These are phyloP conservation scores for Paramecium sexaurelia DNA, from an alignment of 73 alveolate genomes.

Conservation along the genomic window DNA sequence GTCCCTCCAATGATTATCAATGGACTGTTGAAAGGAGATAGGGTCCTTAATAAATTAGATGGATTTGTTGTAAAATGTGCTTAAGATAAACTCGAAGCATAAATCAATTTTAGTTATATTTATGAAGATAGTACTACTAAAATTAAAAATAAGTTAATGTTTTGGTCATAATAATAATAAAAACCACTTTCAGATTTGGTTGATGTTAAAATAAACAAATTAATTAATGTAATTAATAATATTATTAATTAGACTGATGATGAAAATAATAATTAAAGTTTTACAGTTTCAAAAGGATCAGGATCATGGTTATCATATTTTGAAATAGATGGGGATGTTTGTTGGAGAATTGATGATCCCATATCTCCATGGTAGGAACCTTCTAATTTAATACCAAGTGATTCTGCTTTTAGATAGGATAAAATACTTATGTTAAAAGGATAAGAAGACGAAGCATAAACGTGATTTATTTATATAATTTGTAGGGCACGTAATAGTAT, in stretches of 20 bases:
- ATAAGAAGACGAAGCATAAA: neutral
- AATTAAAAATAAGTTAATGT: constrained; percentile 31
- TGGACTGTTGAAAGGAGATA: constrained; percentile 45
- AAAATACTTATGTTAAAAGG: neutral
- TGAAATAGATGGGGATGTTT: constrained; percentile 29
- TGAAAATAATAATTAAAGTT: neutral
- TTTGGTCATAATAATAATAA: neutral
- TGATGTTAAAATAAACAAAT: constrained; percentile 44
- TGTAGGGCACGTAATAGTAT: neutral
- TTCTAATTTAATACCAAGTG: neutral
- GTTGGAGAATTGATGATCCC: constrained; percentile 44
- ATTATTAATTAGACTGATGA: constrained; percentile 51
- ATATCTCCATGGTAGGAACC: constrained; percentile 5
- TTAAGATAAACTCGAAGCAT: neutral
- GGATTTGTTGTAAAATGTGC: neutral
- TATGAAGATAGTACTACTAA: constrained; percentile 20
- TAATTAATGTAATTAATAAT: constrained; percentile 45
- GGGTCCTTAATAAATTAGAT: neutral
- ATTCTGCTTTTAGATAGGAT: constrained; percentile 39
- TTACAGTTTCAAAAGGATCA: neutral
- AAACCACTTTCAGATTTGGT: constrained; percentile 51
- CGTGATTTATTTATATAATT: neutral
- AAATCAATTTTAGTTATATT: neutral
- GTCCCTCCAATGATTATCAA: constrained; percentile 25
- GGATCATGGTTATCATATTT: constrained; percentile 47